Base-by-base conservation (phyloP, 495 filamentous ascomycete genomes). In the Geoglossum glabrum region DNA sequence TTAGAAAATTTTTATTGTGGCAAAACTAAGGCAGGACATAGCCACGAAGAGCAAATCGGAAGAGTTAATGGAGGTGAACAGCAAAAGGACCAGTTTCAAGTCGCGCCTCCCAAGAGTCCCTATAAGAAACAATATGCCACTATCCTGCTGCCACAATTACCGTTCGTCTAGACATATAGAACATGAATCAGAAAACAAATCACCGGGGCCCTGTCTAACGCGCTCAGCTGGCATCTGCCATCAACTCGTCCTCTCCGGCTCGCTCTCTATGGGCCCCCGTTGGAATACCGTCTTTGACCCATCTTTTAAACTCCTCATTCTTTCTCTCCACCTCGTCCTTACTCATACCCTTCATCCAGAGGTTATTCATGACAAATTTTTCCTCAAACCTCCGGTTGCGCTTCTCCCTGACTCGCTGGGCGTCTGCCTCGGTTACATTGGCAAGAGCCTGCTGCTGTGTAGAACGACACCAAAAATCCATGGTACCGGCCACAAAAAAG, bases 401-500 rank as follows among this genome's bases (percentile, higher is more conserved):
- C 15, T 58, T 58, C 38, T 58, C 56, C 56, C 54, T 45, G 2
- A 58, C 43, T 23, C 56, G 56, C 30, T 58, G 33, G 17, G 56
- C 56, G 19, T 58, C 36, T 26, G 54, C 54, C n/a, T 52, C 49
- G 15, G 49, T 52, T 8, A 52, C 49, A 28, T 38, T 38, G 23
- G 54, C 31, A 15, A 45, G 36, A 15, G 31, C 36, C 19, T 36
- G 54, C 28, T 21, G 25, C 11, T 38, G 21, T 6, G 36, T 3
- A 38, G 54, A 56, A 36, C 54, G 54, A 38, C 31, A 52, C 49
- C 49, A 52, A 31, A 52, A 52, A 30, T 84, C 81, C 58, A 71
- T 68, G 36, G 84, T 90, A 11, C 74, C 72, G 10, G 82, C 79
- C 61, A 84, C 79, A 71, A 86, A 95, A 25, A 87, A 73, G 61